Conservation (phyloP, 1,284 basidiomycete genomes). For the Termitomyces sp. region DNA sequence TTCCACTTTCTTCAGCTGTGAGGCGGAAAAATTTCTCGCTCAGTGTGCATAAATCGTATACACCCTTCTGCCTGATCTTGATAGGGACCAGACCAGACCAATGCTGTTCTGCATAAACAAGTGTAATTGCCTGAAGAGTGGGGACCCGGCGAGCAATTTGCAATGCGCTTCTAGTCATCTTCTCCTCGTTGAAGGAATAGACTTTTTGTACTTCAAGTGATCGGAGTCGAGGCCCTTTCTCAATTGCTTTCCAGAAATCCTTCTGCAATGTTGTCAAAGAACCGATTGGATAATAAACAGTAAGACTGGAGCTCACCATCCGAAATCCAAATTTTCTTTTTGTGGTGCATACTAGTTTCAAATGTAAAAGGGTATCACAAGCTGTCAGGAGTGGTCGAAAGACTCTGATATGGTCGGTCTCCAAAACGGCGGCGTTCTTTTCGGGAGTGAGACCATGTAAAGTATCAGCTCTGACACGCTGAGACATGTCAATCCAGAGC, state of each 20-base stretch:
- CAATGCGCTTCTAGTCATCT: conserved; percentile 15
- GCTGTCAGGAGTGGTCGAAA: conserved; percentile 13
- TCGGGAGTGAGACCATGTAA: conserved; percentile 5
- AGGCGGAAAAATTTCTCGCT: conserved; percentile 5
- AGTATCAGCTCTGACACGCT: conserved; percentile 6
- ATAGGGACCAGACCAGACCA: conserved; percentile 14
- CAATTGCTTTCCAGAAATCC: conserved; percentile 16
- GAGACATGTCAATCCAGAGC: conserved; percentile 20
- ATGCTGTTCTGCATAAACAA: conserved; percentile 12
- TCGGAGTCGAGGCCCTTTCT: conserved; percentile 14
- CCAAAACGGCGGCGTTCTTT: conserved; percentile 8
- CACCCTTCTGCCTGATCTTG: conserved; percentile 12
- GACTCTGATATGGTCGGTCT: conserved; percentile 18
- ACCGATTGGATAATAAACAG: background rate
- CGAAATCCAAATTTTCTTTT: conserved; percentile 16
- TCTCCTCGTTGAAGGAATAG: conserved; percentile 12
- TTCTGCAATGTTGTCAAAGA: conserved; percentile 8
- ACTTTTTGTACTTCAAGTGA: conserved; percentile 19
- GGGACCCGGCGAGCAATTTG: conserved; percentile 13
- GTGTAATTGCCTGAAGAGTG: conserved; percentile 14
- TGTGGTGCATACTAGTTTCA: conserved; percentile 20
- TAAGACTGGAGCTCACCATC: conserved; percentile 14
- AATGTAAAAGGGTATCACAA: conserved; percentile 14
- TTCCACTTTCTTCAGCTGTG: conserved; percentile 14
- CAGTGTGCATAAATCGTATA: conserved; percentile 11